Conservation (phyloP, 257 asterid species). For the Fraxinus excelsior region DNA sequence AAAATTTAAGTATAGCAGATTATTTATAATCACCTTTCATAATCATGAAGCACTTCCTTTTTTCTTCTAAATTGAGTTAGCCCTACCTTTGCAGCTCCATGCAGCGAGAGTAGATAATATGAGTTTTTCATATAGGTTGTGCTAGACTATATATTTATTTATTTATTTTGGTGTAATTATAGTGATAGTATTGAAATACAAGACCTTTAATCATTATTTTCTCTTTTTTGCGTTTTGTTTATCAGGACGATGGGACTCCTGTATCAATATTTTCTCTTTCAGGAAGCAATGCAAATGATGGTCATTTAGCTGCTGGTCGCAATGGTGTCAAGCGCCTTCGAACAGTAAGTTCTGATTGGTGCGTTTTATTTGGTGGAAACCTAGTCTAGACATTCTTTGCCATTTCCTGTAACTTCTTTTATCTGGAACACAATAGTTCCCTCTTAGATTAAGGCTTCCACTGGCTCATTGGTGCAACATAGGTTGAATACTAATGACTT, state of each 20-base stretch:
- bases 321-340: slow-evolving; percentile 98
- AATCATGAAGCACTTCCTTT: slow-evolving; percentile 11
- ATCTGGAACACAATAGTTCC: background rate
- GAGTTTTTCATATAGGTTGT: slow-evolving; percentile 17
- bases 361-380: slow-evolving; percentile 11
- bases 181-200: slow-evolving; percentile 3
- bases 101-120: slow-evolving; percentile 10
- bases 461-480: background rate
- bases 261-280: slow-evolving; percentile 94
- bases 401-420: background rate
- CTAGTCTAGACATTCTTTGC: background rate
- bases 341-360: slow-evolving; percentile 59
- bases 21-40: slow-evolving; percentile 4
- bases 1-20: background rate
- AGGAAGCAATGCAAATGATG: slow-evolving; percentile 82
- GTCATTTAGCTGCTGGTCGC: slow-evolving; percentile 94
- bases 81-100: slow-evolving; percentile 12
- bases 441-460: background rate
- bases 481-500: background rate
- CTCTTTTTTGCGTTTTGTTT: slow-evolving; percentile 13
- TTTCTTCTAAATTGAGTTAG: slow-evolving; percentile 10
- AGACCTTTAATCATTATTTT: slow-evolving; percentile 25
- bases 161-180: background rate
- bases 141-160: slow-evolving; percentile 14
- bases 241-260: slow-evolving; percentile 94